A percentile compares a stretch with the other conserved stretches of the same genome.
Evolutionary conservation across 352 stramenopile genomes (phyloP).

Genomic region (Globisporangium perplexum): DNA sequence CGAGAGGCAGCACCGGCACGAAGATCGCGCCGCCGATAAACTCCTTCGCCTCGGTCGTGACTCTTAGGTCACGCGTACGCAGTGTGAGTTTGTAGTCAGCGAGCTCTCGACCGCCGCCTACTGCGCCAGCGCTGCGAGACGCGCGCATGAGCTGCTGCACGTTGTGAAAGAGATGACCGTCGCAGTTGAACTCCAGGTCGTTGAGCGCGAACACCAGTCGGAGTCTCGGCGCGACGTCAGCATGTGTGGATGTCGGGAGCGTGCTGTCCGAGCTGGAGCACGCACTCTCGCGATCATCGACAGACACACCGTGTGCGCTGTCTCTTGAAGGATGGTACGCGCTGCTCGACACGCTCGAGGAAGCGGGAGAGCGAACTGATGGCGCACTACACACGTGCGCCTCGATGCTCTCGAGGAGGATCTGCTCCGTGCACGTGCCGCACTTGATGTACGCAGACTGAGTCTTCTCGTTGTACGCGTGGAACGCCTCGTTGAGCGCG

Average conservation of each 20-base stretch:
- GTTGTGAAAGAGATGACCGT: constrained; percentile 30
- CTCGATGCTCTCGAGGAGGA: constrained; percentile 49
- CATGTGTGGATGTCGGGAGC: background rate
- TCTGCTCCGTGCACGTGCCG: constrained; percentile 50
- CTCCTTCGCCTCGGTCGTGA: constrained; percentile 65
- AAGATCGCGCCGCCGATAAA: constrained; percentile 59
- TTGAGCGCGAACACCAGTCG: constrained; percentile 38
- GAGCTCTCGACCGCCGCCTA: background rate
- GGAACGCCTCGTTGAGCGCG: constrained; percentile 44
- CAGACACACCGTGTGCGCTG: background rate
- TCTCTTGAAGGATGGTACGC: background rate
- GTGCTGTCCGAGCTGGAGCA: too few relatives aligned
- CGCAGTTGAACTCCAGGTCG: constrained; percentile 41
- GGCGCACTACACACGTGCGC: constrained; percentile 31
- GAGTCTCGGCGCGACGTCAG: constrained; percentile 20
- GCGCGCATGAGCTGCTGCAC: constrained; percentile 25
- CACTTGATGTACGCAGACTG: constrained; percentile 48
- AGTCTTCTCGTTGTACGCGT: constrained; percentile 49
- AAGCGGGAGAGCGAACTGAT: constrained; percentile 10
- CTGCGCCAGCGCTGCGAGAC: background rate
- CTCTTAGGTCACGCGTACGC: constrained; percentile 24
- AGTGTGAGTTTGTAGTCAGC: constrained; percentile 19
- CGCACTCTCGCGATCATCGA: background rate
- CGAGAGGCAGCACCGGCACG: constrained; percentile 50
- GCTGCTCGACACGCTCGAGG: constrained; percentile 4